These are phyloP conservation scores for Herpetospermum pedunculosum DNA, from an alignment of 306 rosid species.

Conservation along the genomic window DNA sequence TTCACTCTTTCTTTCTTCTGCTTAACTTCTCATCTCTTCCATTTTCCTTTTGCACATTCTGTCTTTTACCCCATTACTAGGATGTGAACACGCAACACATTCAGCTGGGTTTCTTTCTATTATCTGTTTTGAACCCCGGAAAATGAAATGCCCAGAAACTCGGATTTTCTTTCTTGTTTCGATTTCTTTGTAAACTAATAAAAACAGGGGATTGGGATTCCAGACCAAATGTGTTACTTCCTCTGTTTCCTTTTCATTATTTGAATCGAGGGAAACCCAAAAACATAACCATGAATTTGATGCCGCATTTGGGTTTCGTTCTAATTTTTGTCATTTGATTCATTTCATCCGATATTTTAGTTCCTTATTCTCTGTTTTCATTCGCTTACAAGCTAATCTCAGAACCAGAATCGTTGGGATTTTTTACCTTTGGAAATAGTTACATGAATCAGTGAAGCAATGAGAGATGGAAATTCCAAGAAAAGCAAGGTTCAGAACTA, in stretches of 20 bases:
- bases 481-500: conserved; percentile 9
- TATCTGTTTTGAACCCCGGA: not conserved
- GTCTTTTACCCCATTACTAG: not conserved
- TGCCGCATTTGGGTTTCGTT: not conserved
- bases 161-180: not conserved
- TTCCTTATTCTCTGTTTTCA: not conserved
- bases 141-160: not conserved
- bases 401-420: not conserved
- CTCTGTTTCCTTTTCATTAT: not conserved
- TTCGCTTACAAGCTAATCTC: not conserved
- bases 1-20: not conserved
- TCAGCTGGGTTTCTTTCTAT: not conserved
- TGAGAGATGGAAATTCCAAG: conserved; percentile 8
- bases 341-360: not conserved
- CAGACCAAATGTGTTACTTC: not conserved
- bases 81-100: not conserved
- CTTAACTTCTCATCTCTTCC: not conserved
- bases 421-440: not conserved
- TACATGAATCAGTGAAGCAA: conserved; percentile 9
- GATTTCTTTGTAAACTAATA: not conserved
- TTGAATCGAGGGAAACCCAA: not conserved
- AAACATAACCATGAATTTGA: not conserved
- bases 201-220: conserved; percentile 6
- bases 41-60: not conserved
- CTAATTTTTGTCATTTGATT: not conserved